Percentiles rank a stretch among this genome's conserved stretches.
phyloP scores from a whole-genome alignment of 2,329 filamentous ascomycete species.

The Cercospora zeae-maydis region DNA sequence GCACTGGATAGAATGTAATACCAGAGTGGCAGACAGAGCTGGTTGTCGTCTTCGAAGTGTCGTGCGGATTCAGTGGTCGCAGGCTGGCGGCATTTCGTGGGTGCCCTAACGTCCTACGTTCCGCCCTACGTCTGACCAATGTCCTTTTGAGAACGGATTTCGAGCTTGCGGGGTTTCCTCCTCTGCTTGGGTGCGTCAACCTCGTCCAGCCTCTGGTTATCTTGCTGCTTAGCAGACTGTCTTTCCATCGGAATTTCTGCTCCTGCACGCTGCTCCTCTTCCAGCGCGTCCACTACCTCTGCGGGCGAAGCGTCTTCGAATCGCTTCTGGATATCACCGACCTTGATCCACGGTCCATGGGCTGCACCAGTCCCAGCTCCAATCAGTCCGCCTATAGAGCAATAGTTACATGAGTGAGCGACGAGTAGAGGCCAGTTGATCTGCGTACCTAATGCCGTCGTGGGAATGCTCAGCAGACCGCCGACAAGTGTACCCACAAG shows the following conservation, averaged over 20 bases:
- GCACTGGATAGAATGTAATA: neutral
- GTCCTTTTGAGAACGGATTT: constrained; percentile 11
- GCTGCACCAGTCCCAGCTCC: constrained; percentile 42
- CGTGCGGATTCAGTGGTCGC: neutral
- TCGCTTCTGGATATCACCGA: constrained; percentile 24
- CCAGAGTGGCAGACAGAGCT: neutral
- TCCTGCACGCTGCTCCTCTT: constrained; percentile 13
- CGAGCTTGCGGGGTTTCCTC: constrained; percentile 25
- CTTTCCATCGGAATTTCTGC: neutral
- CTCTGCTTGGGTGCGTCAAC: neutral
- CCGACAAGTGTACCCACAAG: constrained; percentile 37
- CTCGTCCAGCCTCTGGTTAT: neutral
- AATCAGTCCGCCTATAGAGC: constrained; percentile 22
- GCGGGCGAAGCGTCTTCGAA: constrained; percentile 22
- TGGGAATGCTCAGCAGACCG: constrained; percentile 28
- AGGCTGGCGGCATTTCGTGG: neutral
- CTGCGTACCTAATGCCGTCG: neutral
- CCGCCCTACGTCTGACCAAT: neutral
- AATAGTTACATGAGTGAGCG: neutral
- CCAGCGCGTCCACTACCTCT: constrained; percentile 21
- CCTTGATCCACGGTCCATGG: constrained; percentile 44
- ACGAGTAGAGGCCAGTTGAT: neutral
- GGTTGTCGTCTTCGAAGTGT: neutral
- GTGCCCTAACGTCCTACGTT: neutral
- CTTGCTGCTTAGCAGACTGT: neutral